phyloP scores from a whole-genome alignment of 352 stramenopile species.

The Globisporangium spinosum region DNA sequence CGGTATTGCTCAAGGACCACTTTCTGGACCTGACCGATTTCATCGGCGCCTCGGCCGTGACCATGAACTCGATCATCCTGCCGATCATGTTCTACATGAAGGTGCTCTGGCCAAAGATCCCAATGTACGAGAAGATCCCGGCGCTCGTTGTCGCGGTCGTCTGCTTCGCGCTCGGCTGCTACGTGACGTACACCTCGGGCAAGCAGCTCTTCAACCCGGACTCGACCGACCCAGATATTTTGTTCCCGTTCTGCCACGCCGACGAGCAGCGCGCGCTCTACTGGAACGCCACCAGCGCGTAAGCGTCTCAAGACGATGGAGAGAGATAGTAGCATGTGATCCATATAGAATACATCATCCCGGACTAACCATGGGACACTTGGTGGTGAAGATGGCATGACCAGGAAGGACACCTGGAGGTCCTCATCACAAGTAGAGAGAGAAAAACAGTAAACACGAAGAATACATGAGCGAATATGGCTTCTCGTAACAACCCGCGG shows the following conservation, averaged over 20 bases:
- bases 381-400: not conserved
- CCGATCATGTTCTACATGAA: slow-evolving; percentile 27
- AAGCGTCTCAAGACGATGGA: not conserved
- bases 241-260: slow-evolving; percentile 20
- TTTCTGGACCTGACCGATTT: slow-evolving; percentile 27
- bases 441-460: not conserved
- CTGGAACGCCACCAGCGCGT: slow-evolving; percentile 15
- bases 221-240: slow-evolving; percentile 1
- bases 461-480: not conserved
- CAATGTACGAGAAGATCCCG: slow-evolving; percentile 21
- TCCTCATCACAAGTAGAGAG: not conserved
- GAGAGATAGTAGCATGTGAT: not conserved
- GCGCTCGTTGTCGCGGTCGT: slow-evolving; percentile 20
- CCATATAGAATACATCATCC: not conserved
- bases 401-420: not conserved
- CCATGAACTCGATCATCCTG: slow-evolving; percentile 27
- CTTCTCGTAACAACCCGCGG: not conserved
- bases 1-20: slow-evolving; percentile 19
- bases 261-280: slow-evolving; percentile 20
- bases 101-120: slow-evolving; percentile 22
- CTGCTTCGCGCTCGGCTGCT: slow-evolving; percentile 21
- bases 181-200: slow-evolving; percentile 25
- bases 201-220: slow-evolving; percentile 25
- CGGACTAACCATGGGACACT: not conserved
- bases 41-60: slow-evolving; percentile 25